Base-by-base conservation (phyloP, 345 rosid species). In the Populus pruinosa region DNA sequence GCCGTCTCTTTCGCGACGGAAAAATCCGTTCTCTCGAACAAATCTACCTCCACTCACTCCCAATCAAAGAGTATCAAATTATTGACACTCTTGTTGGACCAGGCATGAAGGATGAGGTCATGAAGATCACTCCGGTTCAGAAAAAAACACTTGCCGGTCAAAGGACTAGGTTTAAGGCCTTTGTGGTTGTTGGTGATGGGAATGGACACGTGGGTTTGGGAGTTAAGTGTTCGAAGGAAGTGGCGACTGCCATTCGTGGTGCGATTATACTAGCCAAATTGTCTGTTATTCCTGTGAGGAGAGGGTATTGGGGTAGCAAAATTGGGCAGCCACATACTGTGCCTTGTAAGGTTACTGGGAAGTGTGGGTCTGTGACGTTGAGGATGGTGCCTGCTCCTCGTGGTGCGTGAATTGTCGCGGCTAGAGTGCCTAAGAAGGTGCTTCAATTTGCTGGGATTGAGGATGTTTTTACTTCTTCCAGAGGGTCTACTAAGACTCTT, bases 91-190 rank as follows among this genome's bases (percentile, higher is more conserved):
- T 94, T 35, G 87, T 89, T 1, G 95, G 84, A 23, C 96, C 93
- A 0, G 49, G 88, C 0, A 80, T 94, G 77, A 94, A 92, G 80
- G 98, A 94, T 7, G 98, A 94, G 87, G 98, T 94, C 63, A 94
- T 94, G 98, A 92, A 94, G 73, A 92, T 92, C 82, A 90, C 90
- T 83, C 95, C 98, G 0, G 98, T 93, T 20, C 98, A 93, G 94
- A 92, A 93, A 31, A 97, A 93, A 80, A 91, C 90, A 43, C 86
- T 92, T n/a, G 92, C 94, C 65, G 92, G 92, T 10, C 96, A 91
- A 81, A 69, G 96, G 18, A 90, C 92, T 9, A 77, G 96, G 49
- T 91, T 90, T 83, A 91, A 91, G 89, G 92, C 91, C 5, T 91
- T 89, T 33, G 92, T 91, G 0, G 90, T 89, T 56, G 92, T 87